phyloP scores from a whole-genome alignment of 805 yeast genomes.

The Yarrowia alimentaria region DNA sequence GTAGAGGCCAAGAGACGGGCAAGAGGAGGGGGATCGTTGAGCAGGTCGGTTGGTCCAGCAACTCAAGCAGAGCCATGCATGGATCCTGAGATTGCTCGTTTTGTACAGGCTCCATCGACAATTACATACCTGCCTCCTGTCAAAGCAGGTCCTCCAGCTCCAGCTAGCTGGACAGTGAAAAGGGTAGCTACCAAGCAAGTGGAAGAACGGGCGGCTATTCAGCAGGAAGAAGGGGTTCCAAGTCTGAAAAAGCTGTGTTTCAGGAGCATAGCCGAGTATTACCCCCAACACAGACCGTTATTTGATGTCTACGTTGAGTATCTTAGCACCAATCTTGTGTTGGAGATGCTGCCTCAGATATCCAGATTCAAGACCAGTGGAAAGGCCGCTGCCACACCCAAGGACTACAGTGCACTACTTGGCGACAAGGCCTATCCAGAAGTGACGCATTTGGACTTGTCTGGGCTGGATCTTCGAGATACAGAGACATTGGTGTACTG shows the following conservation, averaged over 20 bases:
- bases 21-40: conserved; percentile 7
- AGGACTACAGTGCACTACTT: not conserved
- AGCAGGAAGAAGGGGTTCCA: not conserved
- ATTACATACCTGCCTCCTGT: conserved; percentile 5
- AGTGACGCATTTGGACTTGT: not conserved
- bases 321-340: not conserved
- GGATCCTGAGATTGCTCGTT: conserved; percentile 11
- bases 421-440: not conserved
- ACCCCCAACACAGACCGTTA: not conserved
- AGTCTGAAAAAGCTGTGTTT: not conserved
- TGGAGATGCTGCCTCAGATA: conserved; percentile 11
- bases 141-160: conserved; percentile 13
- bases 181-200: not conserved
- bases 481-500: not conserved
- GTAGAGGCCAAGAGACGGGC: conserved; percentile 4
- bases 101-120: not conserved
- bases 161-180: conserved; percentile 8
- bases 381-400: not conserved
- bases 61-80: conserved; percentile 7
- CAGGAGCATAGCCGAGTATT: conserved; percentile 1
- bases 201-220: not conserved
- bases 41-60: conserved; percentile 12
- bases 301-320: conserved; percentile 11
- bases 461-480: conserved; percentile 3
- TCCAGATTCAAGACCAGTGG: not conserved